Evolutionary conservation across 2,329 filamentous ascomycete species (phyloP), one percentile per base, ranked within the genome.

Genomic region (Penicillium palitans): DNA sequence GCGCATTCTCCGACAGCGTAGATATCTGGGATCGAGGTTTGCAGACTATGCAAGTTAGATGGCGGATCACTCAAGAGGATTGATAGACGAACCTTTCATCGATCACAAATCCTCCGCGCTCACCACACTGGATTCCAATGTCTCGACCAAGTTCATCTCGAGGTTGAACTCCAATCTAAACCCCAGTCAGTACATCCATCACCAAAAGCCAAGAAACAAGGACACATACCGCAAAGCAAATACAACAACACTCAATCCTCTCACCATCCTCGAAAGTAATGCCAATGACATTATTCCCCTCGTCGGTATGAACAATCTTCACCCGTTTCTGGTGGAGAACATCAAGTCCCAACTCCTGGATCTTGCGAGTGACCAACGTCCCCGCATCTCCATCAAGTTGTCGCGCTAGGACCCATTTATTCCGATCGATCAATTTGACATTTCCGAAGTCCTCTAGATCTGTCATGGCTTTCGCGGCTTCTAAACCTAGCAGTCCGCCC

Each of bases 1-100:
- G 92, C 91, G 68, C 92, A 96, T 75, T 96, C 93, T 57, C 92
- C 93, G 50, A 96, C 89, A 47, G 92, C 92, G 71, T 95, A 96
- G 50, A 96, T 84, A 62, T 89, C 87, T 0, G 85, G 80, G 4
- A 82, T 74, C 33, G 85, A 95, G 2, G 92, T 96, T 61, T 82
- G 81, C 6, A 96, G 77, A 64, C 72, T 76, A 46, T 15, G 5
- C 0, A 5, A 24, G 17, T 68, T 39, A 62, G 24, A 17, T 12
- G 12, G 1, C 13, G 1, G 40, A 61, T 4, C 9, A 53, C 17
- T 15, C 6, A 19, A 4, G 2, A 45, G 21, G 7, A 35, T 8
- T 15, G 13, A 24, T 35, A 6, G 27, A 51, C 61, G 12, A 67
- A 74, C 58, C 66, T 69, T 57, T 80, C 81, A 61, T 74, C 69